Evolutionary conservation across 2,329 filamentous ascomycete genomes (phyloP).

Genomic region (Xylariaceae sp.): DNA sequence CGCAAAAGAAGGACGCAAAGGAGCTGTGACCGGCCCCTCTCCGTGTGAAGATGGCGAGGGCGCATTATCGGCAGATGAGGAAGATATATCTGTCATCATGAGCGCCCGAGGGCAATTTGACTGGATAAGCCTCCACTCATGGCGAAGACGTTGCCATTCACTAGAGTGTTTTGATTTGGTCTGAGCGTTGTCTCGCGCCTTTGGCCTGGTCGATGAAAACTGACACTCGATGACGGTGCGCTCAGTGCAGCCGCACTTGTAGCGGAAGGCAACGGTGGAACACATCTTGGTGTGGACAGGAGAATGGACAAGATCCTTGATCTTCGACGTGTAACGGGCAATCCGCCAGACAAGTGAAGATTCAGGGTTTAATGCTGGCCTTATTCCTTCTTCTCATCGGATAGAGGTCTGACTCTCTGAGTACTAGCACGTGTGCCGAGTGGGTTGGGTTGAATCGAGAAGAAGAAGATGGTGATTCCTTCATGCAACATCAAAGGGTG

Average conservation of each 20-base stretch:
- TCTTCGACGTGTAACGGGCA: neutral
- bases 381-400: too few species aligned
- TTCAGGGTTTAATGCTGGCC: too few species aligned
- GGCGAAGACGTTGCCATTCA: slow-evolving; percentile 7
- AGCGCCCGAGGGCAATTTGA: neutral
- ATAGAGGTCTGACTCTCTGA: too few species aligned
- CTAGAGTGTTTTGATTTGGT: neutral
- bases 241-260: slow-evolving; percentile 27
- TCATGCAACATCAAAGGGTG: too few species aligned
- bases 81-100: neutral
- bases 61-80: neutral
- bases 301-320: neutral
- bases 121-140: slow-evolving; percentile 5
- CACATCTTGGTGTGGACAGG: slow-evolving; percentile 20
- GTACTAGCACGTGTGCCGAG: too few species aligned
- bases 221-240: slow-evolving; percentile 22
- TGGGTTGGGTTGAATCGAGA: too few species aligned
- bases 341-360: too few species aligned
- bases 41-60: neutral
- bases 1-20: neutral
- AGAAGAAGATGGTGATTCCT: too few species aligned
- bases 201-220: neutral
- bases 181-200: neutral
- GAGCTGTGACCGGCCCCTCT: neutral
- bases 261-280: slow-evolving; percentile 23